Base-by-base conservation (phyloP, 148 eudicot species). In the Camellia sinensis region DNA sequence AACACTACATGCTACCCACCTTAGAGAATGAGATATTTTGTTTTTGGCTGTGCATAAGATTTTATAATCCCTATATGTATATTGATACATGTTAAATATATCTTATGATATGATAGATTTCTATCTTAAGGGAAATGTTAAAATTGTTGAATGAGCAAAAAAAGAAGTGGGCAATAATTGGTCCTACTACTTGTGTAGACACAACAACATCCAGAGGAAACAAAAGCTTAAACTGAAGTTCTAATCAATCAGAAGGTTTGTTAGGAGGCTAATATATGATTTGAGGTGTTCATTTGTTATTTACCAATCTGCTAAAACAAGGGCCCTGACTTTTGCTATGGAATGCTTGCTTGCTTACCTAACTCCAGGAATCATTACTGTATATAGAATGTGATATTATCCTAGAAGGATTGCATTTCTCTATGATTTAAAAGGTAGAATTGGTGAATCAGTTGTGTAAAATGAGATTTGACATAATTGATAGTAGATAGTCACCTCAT, bases 401-500 rank as follows among this genome's bases (percentile, higher is more conserved):
- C 10, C 6, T 60, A 65, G 44, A 37, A 65, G 3, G 17, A 63
- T 22, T 19, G 40, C 40, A 21, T 10, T 21, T 17, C 17, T n/a
- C 41, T 19, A n/a, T n/a, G 9, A 21, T 61, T 45, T 11, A 76
- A 40, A 62, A 43, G 69, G 40, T 61, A 10, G 17, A 11, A 76
- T 19, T 44, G 11, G 19, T 4, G 8, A 19, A 4, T 65, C 53
- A 29, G 56, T 48, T 40, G 44, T 15, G 48, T 44, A 29, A 2
- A n/a, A 37, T 41, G 48, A 44, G 19, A n/a, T 22, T 29, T 72
- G 37, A 29, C 12, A 67, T 53, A 3, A 68, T 74, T 11, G 53
- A 72, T 37, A n/a, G 67, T 53, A 21, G 60, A 82, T 12, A 63
- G 12, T 80, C 82, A 93, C 97, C 94, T 87, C 90, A 83, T 67